These are phyloP conservation scores for Mycena polygramma DNA, from an alignment of 768 basidiomycete genomes.

Conservation along the genomic window DNA sequence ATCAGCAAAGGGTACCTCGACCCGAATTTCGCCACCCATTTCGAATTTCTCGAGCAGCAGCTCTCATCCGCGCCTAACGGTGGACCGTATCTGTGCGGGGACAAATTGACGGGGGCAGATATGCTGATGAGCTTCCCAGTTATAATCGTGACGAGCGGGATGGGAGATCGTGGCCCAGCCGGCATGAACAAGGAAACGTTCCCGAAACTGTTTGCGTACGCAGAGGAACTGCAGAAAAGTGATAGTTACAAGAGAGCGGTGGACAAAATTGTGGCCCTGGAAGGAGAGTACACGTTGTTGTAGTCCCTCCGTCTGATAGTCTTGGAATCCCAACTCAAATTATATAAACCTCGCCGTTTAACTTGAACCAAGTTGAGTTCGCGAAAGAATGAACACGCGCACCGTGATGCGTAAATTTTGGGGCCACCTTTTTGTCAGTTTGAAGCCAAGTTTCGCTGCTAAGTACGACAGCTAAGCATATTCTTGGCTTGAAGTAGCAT, in stretches of 20 bases:
- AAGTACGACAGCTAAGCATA: too few relatives aligned
- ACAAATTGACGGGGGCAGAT: constrained; percentile 30
- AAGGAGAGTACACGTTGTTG: constrained; percentile 28
- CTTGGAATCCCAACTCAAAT: too few relatives aligned
- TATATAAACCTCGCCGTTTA: too few relatives aligned
- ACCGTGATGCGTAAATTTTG: too few relatives aligned
- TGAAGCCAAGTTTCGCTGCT: too few relatives aligned
- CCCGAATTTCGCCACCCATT: constrained; percentile 27
- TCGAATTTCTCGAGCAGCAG: constrained; percentile 34
- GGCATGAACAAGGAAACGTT: constrained; percentile 24
- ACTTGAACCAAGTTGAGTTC: too few relatives aligned
- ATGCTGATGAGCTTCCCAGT: constrained; percentile 34
- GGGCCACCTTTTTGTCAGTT: too few relatives aligned
- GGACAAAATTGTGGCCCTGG: constrained; percentile 33
- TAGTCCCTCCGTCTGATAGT: too few relatives aligned
- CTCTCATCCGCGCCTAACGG: constrained; percentile 30
- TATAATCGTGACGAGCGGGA: background rate
- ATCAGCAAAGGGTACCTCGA: constrained; percentile 15
- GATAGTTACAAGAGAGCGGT: constrained; percentile 35
- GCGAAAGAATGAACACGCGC: too few relatives aligned
- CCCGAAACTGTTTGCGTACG: constrained; percentile 33
- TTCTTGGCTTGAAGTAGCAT: too few relatives aligned
- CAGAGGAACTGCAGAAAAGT: constrained; percentile 21
- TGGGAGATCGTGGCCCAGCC: constrained; percentile 2
- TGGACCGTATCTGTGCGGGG: constrained; percentile 33